Evolutionary conservation across 1,139 yeast species (phyloP), one percentile per base, ranked within the genome.

Genomic region (Saccharomyces hybrid): DNA sequence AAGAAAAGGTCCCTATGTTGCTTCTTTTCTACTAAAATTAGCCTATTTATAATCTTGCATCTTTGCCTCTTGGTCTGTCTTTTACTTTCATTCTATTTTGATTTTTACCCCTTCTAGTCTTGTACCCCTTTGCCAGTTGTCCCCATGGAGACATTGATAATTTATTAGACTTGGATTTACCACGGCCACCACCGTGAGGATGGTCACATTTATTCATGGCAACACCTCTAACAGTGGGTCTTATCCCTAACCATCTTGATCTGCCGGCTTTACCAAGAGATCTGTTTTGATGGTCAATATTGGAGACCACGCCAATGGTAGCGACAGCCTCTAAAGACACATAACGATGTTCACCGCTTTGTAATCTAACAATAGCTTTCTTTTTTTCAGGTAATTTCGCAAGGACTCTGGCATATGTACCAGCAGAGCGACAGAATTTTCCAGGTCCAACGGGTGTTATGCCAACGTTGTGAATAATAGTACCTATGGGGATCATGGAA

Each of bases 111-210:
- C 86, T 84, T 75, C 99, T 85, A 34, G 99, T 93, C 82, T 90
- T 91, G 76, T 84, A 91, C 73, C 93, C 95, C 81, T 91, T 91
- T 51, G 91, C 84, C 66, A 84, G 73, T 62, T 85, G 85, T 68
- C 99, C 99, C 97, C 98, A 93, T 74, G 95, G 95, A 57, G 96
- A 88, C 77, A 87, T 90, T 13, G 98, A 88, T 54, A 87, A 80
- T 76, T 89, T 91, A 74, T 91, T 91, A 60, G 96, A 88, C 83
- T 95, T 93, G 56, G 96, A 88, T 73, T 93, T 95, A 81, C 99
- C 99, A 80, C 99, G 86, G 76, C 99, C 99, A 85, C 99, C 99
- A 79, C 99, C 99, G 68, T 90, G 95, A 62, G 99, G 99, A 77
- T 93, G 99, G 73, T 93, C 98, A 69, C 84, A 83, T 58, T 95